A percentile compares a stretch with the other conserved stretches of the same genome.
These are phyloP conservation scores for Aspergillus vadensis DNA, from an alignment of 2,329 filamentous ascomycete genomes.

Conservation along the genomic window DNA sequence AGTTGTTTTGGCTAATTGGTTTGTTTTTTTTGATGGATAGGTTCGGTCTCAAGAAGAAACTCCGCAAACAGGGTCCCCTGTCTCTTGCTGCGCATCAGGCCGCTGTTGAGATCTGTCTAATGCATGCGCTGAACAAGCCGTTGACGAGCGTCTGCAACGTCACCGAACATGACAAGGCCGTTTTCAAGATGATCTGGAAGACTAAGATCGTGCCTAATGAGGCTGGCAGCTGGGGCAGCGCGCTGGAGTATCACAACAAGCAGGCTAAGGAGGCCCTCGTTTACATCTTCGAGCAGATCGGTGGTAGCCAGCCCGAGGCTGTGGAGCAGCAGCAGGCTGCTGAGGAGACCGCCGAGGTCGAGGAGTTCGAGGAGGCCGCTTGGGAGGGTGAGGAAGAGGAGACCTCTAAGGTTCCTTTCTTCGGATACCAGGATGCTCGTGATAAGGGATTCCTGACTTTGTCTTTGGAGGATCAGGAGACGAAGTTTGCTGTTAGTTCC, in stretches of 20 bases:
- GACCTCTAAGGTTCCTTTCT: constrained; percentile 19
- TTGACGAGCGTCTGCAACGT: constrained; percentile 38
- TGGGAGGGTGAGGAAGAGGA: constrained; percentile 19
- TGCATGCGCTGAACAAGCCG: constrained; percentile 48
- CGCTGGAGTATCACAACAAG: constrained; percentile 36
- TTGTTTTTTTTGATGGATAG: constrained; percentile 15
- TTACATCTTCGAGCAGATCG: constrained; percentile 41
- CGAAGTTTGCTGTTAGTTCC: constrained; percentile 73
- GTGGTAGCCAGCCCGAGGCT: constrained; percentile 25
- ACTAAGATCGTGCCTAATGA: constrained; percentile 34
- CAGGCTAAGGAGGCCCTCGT: constrained; percentile 34
- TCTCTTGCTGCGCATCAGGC: constrained; percentile 55
- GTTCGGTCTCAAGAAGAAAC: constrained; percentile 41
- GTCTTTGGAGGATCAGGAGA: constrained; percentile 56
- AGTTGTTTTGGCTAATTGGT: too few relatives aligned
- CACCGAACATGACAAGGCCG: constrained; percentile 30
- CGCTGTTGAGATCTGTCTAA: constrained; percentile 57
- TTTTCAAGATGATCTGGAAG: constrained; percentile 35
- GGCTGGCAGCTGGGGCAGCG: constrained; percentile 25
- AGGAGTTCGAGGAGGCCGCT: constrained; percentile 22
- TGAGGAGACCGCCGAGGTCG: not conserved
- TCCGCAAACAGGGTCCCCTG: constrained; percentile 39
- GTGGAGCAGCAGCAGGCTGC: constrained; percentile 13
- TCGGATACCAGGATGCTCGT: constrained; percentile 27
- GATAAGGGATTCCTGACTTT: constrained; percentile 61